Base-by-base conservation (phyloP, 306 rosid species). In the Abrus pulchellus region DNA sequence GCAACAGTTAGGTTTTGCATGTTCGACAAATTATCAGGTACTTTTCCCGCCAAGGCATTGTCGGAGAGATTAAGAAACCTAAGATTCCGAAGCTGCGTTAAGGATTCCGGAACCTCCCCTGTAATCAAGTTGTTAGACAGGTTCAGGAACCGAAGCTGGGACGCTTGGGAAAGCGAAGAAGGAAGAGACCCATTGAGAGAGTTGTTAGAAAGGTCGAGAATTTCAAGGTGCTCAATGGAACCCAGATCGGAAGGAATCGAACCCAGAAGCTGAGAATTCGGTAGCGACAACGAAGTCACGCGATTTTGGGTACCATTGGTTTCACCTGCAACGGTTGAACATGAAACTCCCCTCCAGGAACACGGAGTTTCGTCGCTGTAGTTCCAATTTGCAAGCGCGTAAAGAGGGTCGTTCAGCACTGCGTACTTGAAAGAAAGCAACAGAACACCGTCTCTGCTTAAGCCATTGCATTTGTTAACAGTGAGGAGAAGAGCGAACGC, bases 121-220 rank as follows among this genome's bases (percentile, higher is more conserved):
- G 91, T 65, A 60, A 95, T 66, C 59, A 76, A 54, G 77, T 95
- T 95, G 20, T 76, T 81, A 0, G 98, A 89, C 48, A 95, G 79
- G 57, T 93, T 87, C 1, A 95, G 88, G 27, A 72, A 80, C 29
- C 52, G 77, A 45, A 96, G 97, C 76, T 87, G 32, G 1, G 92
- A 78, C 20, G 88, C 74, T 68, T 89, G 86, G 75, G 92, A 92
- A 1, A 92, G 82, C 0, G 92, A 86, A 4, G 45, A 7, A 0
- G 94, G 94, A 8, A 96, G 87, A 29, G 99, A 87, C 29, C 99
- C 99, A 45, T 96, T 96, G 36, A 96, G 67, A 7, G 93, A 90
- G 77, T 93, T 96, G 68, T 93, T 83, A 12, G 98, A 90, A 72
- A 96, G 97, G 81, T 93, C 89, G n/a, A 96, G 88, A 78, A 55